phyloP scores from a whole-genome alignment of 192 early-diverging fungal species.

The Backusella tarrabulga region DNA sequence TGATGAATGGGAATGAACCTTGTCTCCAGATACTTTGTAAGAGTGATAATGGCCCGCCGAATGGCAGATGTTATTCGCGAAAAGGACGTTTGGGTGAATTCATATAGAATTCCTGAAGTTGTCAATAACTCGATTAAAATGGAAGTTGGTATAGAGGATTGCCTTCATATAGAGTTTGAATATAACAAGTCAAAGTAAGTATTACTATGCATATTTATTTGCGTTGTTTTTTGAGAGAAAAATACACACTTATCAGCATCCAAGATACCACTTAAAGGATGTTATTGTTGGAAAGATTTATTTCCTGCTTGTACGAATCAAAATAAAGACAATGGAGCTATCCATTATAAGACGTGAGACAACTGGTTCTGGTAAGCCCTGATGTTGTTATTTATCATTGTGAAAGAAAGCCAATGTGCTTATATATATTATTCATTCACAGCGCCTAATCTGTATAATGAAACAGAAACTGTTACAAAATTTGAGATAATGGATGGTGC shows the following conservation, averaged over 20 bases:
- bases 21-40: slow-evolving; percentile 80
- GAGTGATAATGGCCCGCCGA: slow-evolving; percentile 70
- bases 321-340: slow-evolving; percentile 99
- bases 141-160: slow-evolving; percentile 99
- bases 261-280: slow-evolving; percentile 93
- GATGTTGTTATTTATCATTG: background rate
- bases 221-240: too few relatives aligned
- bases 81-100: slow-evolving; percentile 97
- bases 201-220: too few relatives aligned
- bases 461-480: slow-evolving; percentile 97
- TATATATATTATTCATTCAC: background rate
- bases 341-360: slow-evolving; percentile 97
- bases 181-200: slow-evolving; percentile 96
- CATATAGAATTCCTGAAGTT: slow-evolving; percentile 84
- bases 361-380: slow-evolving; percentile 70
- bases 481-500: slow-evolving; percentile 99
- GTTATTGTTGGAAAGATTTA: slow-evolving; percentile 99
- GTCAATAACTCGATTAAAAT: slow-evolving; percentile 97
- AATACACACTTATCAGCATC: background rate
- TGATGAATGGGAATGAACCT: background rate
- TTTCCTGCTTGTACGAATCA: slow-evolving; percentile 97
- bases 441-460: slow-evolving; percentile 96
- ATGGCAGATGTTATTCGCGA: slow-evolving; percentile 75
- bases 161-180: slow-evolving; percentile 99
- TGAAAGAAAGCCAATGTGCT: background rate